Conservation (phyloP, 345 rosid species). For the Moringa oleifera region DNA sequence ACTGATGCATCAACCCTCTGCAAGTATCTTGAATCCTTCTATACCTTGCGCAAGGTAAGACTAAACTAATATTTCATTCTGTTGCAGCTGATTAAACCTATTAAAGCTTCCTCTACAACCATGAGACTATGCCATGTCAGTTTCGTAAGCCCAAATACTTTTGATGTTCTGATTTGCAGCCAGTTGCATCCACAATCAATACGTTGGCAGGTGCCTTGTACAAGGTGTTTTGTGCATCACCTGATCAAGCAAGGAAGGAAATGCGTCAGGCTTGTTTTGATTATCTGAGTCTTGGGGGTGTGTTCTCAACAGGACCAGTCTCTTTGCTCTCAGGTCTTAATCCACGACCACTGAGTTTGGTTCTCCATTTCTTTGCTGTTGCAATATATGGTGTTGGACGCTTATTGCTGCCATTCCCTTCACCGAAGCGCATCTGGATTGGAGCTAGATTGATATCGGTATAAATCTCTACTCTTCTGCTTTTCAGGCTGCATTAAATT, state of each 20-base stretch:
- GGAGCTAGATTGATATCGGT: constrained; percentile 41
- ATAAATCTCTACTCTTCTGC: background rate
- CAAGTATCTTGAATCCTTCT: constrained; percentile 43
- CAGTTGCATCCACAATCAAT: constrained; percentile 43
- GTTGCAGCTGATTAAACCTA: too few species aligned
- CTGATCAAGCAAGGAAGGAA: constrained; percentile 41
- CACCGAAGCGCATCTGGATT: constrained; percentile 43
- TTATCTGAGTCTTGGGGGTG: constrained; percentile 36
- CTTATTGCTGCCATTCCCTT: constrained; percentile 39
- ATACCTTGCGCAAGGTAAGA: constrained; percentile 45
- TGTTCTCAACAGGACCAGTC: constrained; percentile 38
- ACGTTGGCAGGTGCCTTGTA: constrained; percentile 42
- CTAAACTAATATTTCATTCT: too few species aligned
- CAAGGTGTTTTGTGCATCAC: constrained; percentile 38
- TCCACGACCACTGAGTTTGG: constrained; percentile 33
- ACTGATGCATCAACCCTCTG: constrained; percentile 38
- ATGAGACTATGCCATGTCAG: too few species aligned
- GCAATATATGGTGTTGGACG: constrained; percentile 42
- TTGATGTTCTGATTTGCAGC: constrained; percentile 26
- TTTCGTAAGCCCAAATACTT: background rate
- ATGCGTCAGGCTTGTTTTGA: constrained; percentile 44
- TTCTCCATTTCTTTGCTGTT: constrained; percentile 44
- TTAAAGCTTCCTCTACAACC: too few species aligned
- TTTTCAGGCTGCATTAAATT: background rate
- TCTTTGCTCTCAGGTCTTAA: constrained; percentile 45